A percentile compares a stretch with the other conserved stretches of the same genome.
Evolutionary conservation across 805 yeast genomes (phyloP).

Genomic region (Debaryomyces tyrocola): DNA sequence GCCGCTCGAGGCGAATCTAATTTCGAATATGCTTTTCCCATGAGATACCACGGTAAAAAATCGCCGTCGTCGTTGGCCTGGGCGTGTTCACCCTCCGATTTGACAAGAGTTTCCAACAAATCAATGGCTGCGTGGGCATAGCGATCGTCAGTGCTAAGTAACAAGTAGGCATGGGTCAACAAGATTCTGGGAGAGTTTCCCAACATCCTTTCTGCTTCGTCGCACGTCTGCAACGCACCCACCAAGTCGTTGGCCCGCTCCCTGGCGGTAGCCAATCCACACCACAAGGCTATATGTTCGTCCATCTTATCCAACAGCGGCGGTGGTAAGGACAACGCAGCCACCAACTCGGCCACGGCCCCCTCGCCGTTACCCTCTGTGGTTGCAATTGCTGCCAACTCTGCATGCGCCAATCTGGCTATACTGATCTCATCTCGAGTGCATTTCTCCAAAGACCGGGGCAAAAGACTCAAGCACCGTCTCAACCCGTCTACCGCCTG

Average conservation of each 20-base stretch:
- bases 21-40: constrained; percentile 53
- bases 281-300: constrained; percentile 53
- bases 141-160: constrained; percentile 22
- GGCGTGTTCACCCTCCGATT: constrained; percentile 17
- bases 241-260: constrained; percentile 51
- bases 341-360: constrained; percentile 50
- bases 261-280: constrained; percentile 50
- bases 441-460: constrained; percentile 28
- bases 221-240: constrained; percentile 52
- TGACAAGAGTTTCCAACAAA: constrained; percentile 33
- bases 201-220: constrained; percentile 44
- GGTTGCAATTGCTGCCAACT: constrained; percentile 55
- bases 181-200: constrained; percentile 47
- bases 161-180: constrained; percentile 50
- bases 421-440: constrained; percentile 41
- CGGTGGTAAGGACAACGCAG: constrained; percentile 51
- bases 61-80: constrained; percentile 38
- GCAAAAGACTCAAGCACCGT: constrained; percentile 43
- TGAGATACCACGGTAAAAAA: constrained; percentile 57
- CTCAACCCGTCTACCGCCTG: constrained; percentile 51
- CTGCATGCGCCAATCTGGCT: constrained; percentile 53
- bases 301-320: constrained; percentile 45
- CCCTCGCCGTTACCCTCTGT: constrained; percentile 50
- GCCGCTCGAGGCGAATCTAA: constrained; percentile 50
- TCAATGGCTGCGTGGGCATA: constrained; percentile 26